phyloP scores from a whole-genome alignment of 2,329 filamentous ascomycete genomes.

The Cytospora mali region DNA sequence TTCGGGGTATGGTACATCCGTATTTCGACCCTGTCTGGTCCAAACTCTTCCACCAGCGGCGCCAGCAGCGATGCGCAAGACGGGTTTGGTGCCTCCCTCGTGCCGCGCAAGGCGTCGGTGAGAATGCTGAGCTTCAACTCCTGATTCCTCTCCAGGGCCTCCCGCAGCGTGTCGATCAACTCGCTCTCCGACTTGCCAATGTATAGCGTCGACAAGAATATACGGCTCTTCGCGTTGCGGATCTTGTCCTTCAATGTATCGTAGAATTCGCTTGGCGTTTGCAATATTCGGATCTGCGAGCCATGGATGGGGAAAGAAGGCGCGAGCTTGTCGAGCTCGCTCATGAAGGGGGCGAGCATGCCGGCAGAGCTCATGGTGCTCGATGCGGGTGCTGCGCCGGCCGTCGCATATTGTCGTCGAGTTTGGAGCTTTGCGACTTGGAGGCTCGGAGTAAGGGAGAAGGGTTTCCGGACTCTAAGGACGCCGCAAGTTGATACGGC shows the following conservation, averaged over 20 bases:
- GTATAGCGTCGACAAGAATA: conserved; percentile 96
- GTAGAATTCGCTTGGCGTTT: conserved; percentile 87
- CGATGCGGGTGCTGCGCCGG: conserved; percentile 23
- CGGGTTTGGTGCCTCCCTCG: conserved; percentile 81
- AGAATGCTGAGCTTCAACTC: conserved; percentile 82
- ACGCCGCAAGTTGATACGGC: conserved; percentile 30
- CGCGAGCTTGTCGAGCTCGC: conserved; percentile 83
- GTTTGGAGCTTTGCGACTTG: conserved; percentile 18
- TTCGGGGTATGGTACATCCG: conserved; percentile 99
- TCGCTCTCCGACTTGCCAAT: conserved; percentile 93
- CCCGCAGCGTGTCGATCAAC: conserved; percentile 76
- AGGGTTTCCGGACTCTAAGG: conserved; percentile 20
- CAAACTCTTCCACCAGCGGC: conserved; percentile 82
- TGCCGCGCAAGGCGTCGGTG: conserved; percentile 88
- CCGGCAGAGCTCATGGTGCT: conserved; percentile 38
- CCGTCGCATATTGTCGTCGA: conserved; percentile 27
- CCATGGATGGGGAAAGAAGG: conserved; percentile 88
- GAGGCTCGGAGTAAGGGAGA: conserved; percentile 21
- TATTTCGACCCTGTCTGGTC: conserved; percentile 80
- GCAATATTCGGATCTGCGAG: conserved; percentile 77
- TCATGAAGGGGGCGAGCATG: conserved; percentile 57
- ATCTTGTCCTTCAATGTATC: conserved; percentile 89
- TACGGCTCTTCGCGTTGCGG: conserved; percentile 71
- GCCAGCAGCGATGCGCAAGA: conserved; percentile 88
- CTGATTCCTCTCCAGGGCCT: conserved; percentile 74